Base-by-base conservation (phyloP, 2,329 filamentous ascomycete species). In the Emmonsia crescens region DNA sequence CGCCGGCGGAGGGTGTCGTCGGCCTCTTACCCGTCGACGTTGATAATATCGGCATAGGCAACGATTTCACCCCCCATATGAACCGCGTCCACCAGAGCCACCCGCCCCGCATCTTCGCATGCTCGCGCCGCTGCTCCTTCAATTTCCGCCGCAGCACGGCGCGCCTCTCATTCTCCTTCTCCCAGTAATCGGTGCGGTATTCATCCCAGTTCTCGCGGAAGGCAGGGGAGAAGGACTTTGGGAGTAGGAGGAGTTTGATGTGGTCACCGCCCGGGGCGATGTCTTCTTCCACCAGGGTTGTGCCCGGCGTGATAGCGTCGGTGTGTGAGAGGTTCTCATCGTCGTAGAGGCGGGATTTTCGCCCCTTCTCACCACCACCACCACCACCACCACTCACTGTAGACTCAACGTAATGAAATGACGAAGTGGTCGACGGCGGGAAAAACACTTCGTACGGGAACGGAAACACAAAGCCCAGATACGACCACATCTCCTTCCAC, bases 141-240 rank as follows among this genome's bases (percentile, higher is more conserved):
- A 96, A 78, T 70, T 89, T 89, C 51, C 81, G 77, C 27, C 90
- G 83, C 29, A 96, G 78, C 62, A 89, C 77, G 2, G 87, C 83
- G 14, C 94, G 85, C 1, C 93, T 86, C 73, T 96, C 91, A 71
- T 99, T 99, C 74, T 99, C 94, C 64, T 87, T 87, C 68, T 96
- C 93, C 94, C 94, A 99, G 76, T 96, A 99, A 64, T 96, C 92
- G 40, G 88, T 86, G 60, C 94, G 84, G 75, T 95, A 99, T 19
- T 93, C 81, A 71, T 99, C 94, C 94, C 94, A 99, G 66, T 96
- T 96, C 73, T 97, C 92, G 24, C 94, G 84, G 71, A 99, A 99
- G 55, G 90, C 91, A 0, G 94, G 88, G 5, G 90, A 95, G 71
- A 99, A 99, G 0, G 92, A 91, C 72, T 99, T 99, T 0, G 94